These are phyloP conservation scores for Coemansia sp. DNA, from an alignment of 192 early-diverging fungal species.

Conservation along the genomic window DNA sequence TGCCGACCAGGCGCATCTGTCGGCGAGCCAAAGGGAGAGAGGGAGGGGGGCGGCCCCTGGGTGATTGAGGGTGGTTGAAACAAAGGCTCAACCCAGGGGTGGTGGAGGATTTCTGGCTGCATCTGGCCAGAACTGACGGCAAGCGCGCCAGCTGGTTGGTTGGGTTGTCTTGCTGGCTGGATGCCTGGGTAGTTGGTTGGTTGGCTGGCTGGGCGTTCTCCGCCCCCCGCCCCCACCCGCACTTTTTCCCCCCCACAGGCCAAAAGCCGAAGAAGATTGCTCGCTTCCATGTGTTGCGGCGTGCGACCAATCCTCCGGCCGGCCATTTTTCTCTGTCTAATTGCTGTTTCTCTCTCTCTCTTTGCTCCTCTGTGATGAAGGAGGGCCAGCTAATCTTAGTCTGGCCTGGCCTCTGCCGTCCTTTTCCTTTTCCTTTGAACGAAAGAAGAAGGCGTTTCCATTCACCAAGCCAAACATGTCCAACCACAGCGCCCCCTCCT, in stretches of 20 bases:
- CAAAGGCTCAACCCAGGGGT: conserved; percentile 38
- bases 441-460: background rate
- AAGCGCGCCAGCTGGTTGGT: background rate
- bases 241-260: too few relatives aligned
- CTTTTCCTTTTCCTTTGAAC: background rate
- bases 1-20: background rate
- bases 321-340: background rate
- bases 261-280: too few relatives aligned
- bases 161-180: background rate
- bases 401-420: background rate
- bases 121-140: background rate
- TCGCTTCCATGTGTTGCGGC: background rate
- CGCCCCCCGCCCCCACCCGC: background rate
- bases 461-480: conserved; percentile 1
- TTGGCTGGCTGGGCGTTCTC: background rate
- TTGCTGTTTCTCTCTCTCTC: background rate
- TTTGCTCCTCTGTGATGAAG: background rate
- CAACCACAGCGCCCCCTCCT: background rate
- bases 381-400: background rate
- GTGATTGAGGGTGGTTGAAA: conserved; percentile 44
- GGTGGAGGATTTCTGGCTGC: background rate
- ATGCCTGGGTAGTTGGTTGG: conserved; percentile 7
- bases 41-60: conserved; percentile 20
- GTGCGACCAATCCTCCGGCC: background rate
- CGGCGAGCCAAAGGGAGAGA: conserved; percentile 13